Base-by-base conservation (phyloP, 192 early-diverging fungal species). In the Coemansia sp. region DNA sequence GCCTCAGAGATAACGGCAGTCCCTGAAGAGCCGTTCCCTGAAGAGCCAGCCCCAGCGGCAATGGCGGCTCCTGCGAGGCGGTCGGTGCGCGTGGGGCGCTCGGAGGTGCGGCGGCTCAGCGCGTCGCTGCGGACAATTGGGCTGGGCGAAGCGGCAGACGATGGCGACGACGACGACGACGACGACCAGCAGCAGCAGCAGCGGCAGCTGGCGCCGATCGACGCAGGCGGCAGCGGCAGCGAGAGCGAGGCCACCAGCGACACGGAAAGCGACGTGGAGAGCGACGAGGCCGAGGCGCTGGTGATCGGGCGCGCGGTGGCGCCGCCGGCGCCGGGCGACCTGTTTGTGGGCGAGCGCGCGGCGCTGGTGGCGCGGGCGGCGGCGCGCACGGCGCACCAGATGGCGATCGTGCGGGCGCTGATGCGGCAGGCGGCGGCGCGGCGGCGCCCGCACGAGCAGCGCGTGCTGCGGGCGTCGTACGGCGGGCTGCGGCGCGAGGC, bases 281-380 rank as follows among this genome's bases (percentile, higher is more conserved):
- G 62, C 51, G 72, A 74, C 33, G 76, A 68, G 43, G 72, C 70
- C 26, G 76, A 75, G 63, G 70, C 73, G 16, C 74, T 83, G 34
- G 70, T 70, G 10, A 61, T 82, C 11, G 76, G 75, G 28, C 73
- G 83, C 0, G 82, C 86, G 38, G 74, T 90, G 1, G 81, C 84
- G 55, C 71, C 86, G 31, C 86, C 89, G 0, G 79, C 89, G 14
- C 91, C 89, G 0, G 90, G 88, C 28, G 91, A 91, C 65, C 67
- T 92, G 53, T 83, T 92, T 24, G 68, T 91, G 13, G 80, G 84
- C 9, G 51, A 71, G 59, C 83, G 86, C 59, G 78, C 88, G 28
- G 67, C 73, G 34, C 70, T 72, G 37, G 64, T 91, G 31, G 67
- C 77, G 21, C 81, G 79, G 33, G 83, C 85, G 3, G 73, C 89